Conservation (phyloP, 306 rosid genomes). For the Styphnolobium japonicum region DNA sequence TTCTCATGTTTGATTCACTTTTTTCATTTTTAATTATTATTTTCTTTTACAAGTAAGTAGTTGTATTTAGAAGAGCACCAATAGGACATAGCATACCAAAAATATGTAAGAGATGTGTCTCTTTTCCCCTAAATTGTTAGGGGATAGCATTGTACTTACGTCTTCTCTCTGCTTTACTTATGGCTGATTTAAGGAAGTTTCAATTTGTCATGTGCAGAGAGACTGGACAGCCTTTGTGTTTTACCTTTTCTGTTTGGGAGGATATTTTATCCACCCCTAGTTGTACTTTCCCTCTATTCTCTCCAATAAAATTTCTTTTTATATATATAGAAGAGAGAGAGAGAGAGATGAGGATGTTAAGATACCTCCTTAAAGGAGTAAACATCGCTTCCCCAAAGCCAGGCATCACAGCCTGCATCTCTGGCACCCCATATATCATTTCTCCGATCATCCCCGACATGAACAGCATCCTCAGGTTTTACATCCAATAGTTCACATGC, state of each 20-base stretch:
- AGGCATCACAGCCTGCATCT: slow-evolving; percentile 99
- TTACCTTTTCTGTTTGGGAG: background rate
- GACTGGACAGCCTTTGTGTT: background rate
- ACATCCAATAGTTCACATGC: slow-evolving; percentile 86
- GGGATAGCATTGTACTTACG: background rate
- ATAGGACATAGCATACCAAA: background rate
- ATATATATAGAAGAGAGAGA: background rate
- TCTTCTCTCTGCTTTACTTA: background rate
- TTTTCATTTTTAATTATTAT: background rate
- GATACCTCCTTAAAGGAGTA: slow-evolving; percentile 87
- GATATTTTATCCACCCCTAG: background rate
- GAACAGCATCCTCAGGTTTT: slow-evolving; percentile 91
- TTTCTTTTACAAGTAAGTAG: background rate
- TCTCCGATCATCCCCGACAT: slow-evolving; percentile 93
- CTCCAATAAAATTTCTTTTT: background rate
- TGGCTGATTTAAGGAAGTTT: background rate
- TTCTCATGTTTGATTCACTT: background rate
- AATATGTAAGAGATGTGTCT: background rate
- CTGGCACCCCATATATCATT: slow-evolving; percentile 98
- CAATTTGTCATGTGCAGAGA: background rate
- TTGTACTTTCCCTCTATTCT: background rate
- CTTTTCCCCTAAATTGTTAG: background rate
- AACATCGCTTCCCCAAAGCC: slow-evolving; percentile 99
- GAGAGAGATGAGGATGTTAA: slow-evolving; percentile 13
- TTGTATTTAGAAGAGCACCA: background rate